Evolutionary conservation across 1,284 basidiomycete species (phyloP).

Genomic region (Xerocomus subilludens): DNA sequence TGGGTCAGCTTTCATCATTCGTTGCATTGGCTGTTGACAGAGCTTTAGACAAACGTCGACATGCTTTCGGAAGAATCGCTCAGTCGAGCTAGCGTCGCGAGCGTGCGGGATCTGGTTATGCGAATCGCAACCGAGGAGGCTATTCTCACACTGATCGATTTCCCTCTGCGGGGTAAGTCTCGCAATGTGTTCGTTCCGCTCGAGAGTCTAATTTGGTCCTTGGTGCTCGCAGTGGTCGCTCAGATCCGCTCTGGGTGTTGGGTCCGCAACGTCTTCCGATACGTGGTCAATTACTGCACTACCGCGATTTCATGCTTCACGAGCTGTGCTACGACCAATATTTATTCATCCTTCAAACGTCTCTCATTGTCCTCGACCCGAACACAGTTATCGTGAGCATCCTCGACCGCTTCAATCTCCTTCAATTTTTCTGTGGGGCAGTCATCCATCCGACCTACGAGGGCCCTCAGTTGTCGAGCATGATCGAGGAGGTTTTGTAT

Average conservation of each 20-base stretch:
- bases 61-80: slow-evolving; percentile 69
- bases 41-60: slow-evolving; percentile 86
- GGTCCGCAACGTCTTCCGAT: slow-evolving; percentile 97
- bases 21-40: slow-evolving; percentile 91
- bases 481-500: slow-evolving; percentile 94
- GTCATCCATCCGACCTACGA: slow-evolving; percentile 73
- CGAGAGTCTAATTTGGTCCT: too few species aligned
- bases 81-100: slow-evolving; percentile 62
- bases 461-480: slow-evolving; percentile 75
- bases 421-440: slow-evolving; percentile 80
- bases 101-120: slow-evolving; percentile 70
- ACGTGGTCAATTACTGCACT: slow-evolving; percentile 95
- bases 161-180: slow-evolving; percentile 81
- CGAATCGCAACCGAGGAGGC: slow-evolving; percentile 70
- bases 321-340: slow-evolving; percentile 99
- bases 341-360: slow-evolving; percentile 90
- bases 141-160: slow-evolving; percentile 81
- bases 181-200: not conserved
- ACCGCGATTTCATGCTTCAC: slow-evolving; percentile 94
- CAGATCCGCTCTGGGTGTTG: slow-evolving; percentile 96
- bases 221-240: slow-evolving; percentile 89
- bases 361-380: slow-evolving; percentile 83
- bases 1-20: slow-evolving; percentile 96
- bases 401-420: slow-evolving; percentile 89
- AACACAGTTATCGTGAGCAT: slow-evolving; percentile 85